Base-by-base conservation (phyloP, 75 land plant genomes). In the Ceratopteris richardii region DNA sequence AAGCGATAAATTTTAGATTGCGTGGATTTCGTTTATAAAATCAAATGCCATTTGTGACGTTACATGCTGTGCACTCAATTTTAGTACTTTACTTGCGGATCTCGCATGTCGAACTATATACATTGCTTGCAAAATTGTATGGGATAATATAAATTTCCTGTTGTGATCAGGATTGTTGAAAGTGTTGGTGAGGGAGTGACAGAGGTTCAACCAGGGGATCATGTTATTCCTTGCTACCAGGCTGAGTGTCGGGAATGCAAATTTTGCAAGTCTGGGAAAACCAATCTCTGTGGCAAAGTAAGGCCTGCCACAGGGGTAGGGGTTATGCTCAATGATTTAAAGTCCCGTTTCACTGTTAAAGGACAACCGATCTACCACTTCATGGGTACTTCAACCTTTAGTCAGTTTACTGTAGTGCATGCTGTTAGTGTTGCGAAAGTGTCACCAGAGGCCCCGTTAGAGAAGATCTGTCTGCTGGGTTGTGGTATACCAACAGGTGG, bases 161-260 rank as follows among this genome's bases (percentile, higher is more conserved):
- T 6, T n/a, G 23, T 23, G 14, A 4, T 37, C 84, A 93, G 98
- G 66, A 75, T 93, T 53, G 96, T 93, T 23, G 98, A 93, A 66
- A 93, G 98, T 72, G 98, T 93, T 59, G 98, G 98, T 54, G 95
- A 88, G 63, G 94, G 94, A 26, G 98, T 93, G 10, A 85, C 85
- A 39, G 90, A 80, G 29, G 90, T 93, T 31, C 79, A 85, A 61
- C 95, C 96, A 0, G 98, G 98, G 25, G 98, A 91, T 47, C 97
- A 91, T 66, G 97, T 91, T 3, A 87, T 91, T 10, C 92, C 97
- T n/a, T 87, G 88, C 70, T 91, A 87, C 75, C 97, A 91, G 70
- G 93, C 97, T 28, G 98, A 92, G 67, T 92, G 98, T 59, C 44
- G 77, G 52, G 95, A 92, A 60, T 92, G 98, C 80, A 85, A 81